Conservation (phyloP, 2,329 filamentous ascomycete genomes). For the Calonectria hawksworthii region DNA sequence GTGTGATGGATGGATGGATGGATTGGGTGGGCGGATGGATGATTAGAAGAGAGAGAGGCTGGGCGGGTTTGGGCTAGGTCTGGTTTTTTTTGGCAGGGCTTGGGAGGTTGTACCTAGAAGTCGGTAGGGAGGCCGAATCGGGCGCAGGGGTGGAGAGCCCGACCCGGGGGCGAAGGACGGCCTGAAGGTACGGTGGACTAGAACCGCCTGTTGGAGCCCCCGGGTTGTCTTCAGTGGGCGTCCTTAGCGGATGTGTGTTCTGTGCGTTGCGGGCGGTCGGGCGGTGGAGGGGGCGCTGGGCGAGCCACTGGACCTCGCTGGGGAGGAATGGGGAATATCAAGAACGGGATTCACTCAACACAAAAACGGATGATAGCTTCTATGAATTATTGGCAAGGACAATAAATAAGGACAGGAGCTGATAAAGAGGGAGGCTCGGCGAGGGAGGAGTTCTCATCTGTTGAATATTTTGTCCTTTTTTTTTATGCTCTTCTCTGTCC, state of each 20-base stretch:
- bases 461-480: not conserved
- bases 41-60: constrained; percentile 26
- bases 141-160: constrained; percentile 16
- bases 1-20: constrained; percentile 23
- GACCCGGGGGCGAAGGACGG: not conserved
- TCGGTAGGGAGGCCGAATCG: constrained; percentile 26
- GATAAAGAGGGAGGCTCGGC: not conserved
- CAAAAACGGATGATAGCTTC: constrained; percentile 3
- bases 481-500: not conserved
- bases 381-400: not conserved
- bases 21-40: constrained; percentile 19
- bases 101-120: constrained; percentile 8
- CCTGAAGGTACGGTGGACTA: constrained; percentile 7
- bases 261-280: constrained; percentile 12
- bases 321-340: constrained; percentile 19
- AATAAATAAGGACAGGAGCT: not conserved
- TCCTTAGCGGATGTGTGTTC: not conserved
- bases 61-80: constrained; percentile 22
- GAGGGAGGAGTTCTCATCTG: not conserved
- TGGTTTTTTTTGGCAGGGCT: constrained; percentile 28
- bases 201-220: not conserved
- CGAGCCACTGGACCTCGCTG: not conserved
- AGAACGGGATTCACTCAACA: not conserved
- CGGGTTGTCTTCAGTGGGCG: constrained; percentile 7
- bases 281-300: constrained; percentile 7